These are phyloP conservation scores for Sonneratia caseolaris DNA, from an alignment of 345 rosid species.

Conservation along the genomic window DNA sequence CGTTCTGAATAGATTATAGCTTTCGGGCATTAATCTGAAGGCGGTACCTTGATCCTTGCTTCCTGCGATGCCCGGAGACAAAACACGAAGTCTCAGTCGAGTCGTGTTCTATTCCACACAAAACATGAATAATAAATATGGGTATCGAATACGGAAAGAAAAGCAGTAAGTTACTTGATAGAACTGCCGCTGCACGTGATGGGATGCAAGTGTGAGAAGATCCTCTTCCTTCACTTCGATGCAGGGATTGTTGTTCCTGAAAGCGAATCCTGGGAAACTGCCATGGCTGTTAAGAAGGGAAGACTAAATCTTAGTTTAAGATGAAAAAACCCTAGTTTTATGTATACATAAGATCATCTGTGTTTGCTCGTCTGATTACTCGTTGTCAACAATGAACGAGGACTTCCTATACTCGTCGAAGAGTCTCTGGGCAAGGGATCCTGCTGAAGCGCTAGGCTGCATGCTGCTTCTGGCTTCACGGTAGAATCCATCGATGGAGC, in stretches of 20 bases:
- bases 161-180: constrained; percentile 37
- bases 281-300: constrained; percentile 13
- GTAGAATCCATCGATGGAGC: constrained; percentile 43
- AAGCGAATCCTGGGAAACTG: constrained; percentile 68
- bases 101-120: background rate
- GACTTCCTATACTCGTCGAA: constrained; percentile 40
- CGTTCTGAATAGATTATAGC: no score
- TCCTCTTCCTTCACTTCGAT: constrained; percentile 35
- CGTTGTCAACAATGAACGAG: constrained; percentile 14
- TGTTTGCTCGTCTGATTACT: background rate
- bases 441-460: constrained; percentile 35
- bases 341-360: no score
- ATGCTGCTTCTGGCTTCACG: constrained; percentile 16
- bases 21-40: no score
- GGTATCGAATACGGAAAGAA: background rate
- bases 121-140: no score
- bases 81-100: background rate
- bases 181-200: constrained; percentile 42
- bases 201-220: constrained; percentile 30
- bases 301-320: background rate
- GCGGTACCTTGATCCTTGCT: constrained; percentile 67
- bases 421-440: constrained; percentile 28
- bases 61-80: constrained; percentile 33
- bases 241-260: constrained; percentile 39
- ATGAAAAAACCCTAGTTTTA: background rate